Base-by-base conservation (phyloP, 495 filamentous ascomycete genomes). In the Penicillium cosmopolitanum region DNA sequence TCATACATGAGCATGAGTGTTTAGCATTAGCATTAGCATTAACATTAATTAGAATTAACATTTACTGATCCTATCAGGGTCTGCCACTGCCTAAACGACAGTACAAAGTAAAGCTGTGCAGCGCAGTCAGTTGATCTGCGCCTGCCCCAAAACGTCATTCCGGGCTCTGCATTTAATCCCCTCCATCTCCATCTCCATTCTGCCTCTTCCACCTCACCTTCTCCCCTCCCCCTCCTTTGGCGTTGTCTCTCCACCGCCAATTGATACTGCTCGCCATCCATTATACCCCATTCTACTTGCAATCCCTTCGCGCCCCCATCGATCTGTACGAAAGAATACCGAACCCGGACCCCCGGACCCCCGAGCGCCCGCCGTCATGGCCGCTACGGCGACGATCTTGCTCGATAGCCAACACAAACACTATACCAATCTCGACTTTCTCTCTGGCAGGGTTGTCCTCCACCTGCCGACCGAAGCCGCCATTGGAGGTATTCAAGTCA, bases 341-440 rank as follows among this genome's bases (percentile, higher is more conserved):
- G 4, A 9, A 31, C 6, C 28, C 28, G 28, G 6, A 31, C 47
- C 43, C 51, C 63, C 34, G 57, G 57, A 56, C 23, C 23, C 21
- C 55, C 58, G 52, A 58, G 68, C 63, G 56, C 59, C 58, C 61
- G 64, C 58, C 77, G 66, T 72, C 64, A 96, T 96, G 92, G 88
- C 88, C 35, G 89, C 53, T 42, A 36, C 56, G 35, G 55, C 92
- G 62, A 82, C 84, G 53, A 86, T 97, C 71, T 73, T 85, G 56
- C 82, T 97, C 57, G 91, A 96, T 62, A 84, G 87, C 50, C 84
- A 80, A 23, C 87, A 88, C 59, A 77, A 82, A 50, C 87, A 89
- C 74, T 96, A 89, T 73, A 97, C 95, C 57, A 97, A 97, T 66
- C 83, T 96, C 55, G 95, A 98, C 73, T 77, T 86, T 58, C 82